A percentile compares a stretch with the other conserved stretches of the same genome.
These are phyloP conservation scores for Schoenoplectus triqueter DNA, from an alignment of 202 grass and related monocot species.

Conservation along the genomic window DNA sequence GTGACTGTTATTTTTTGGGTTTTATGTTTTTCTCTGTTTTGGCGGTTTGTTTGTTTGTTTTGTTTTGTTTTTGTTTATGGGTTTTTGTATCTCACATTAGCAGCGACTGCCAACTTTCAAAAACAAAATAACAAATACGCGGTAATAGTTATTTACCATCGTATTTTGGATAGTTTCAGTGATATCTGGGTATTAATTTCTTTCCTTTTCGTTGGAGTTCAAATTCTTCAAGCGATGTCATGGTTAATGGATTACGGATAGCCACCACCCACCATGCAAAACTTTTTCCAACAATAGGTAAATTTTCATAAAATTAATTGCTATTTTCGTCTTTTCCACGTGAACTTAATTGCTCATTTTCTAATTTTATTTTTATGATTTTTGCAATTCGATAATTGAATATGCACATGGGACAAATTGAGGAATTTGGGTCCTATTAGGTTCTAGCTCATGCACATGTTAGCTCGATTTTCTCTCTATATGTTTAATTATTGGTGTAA, in stretches of 20 bases:
- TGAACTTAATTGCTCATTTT: slow-evolving; percentile 25
- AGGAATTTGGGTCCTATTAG: slow-evolving; percentile 8
- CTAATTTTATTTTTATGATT: background rate
- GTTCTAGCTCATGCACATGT: slow-evolving; percentile 35
- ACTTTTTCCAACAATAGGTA: slow-evolving; percentile 8
- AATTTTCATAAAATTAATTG: background rate
- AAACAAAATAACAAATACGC: background rate
- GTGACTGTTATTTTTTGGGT: no score
- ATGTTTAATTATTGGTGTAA: slow-evolving; percentile 38
- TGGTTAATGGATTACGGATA: slow-evolving; percentile 29
- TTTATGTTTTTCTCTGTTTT: no score
- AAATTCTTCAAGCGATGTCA: background rate
- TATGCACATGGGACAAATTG: slow-evolving; percentile 24
- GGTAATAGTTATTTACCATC: slow-evolving; percentile 16
- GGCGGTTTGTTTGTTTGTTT: no score
- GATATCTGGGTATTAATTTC: background rate
- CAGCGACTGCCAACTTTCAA: no score
- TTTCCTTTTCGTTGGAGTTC: background rate
- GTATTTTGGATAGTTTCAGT: background rate
- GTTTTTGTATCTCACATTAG: no score
- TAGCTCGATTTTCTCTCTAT: slow-evolving; percentile 34
- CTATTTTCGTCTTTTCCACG: background rate
- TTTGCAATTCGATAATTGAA: slow-evolving; percentile 4
- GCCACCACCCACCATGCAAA: no score
- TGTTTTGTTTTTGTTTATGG: no score